phyloP scores from a whole-genome alignment of 1,284 basidiomycete species.

The Peniophora sp. region DNA sequence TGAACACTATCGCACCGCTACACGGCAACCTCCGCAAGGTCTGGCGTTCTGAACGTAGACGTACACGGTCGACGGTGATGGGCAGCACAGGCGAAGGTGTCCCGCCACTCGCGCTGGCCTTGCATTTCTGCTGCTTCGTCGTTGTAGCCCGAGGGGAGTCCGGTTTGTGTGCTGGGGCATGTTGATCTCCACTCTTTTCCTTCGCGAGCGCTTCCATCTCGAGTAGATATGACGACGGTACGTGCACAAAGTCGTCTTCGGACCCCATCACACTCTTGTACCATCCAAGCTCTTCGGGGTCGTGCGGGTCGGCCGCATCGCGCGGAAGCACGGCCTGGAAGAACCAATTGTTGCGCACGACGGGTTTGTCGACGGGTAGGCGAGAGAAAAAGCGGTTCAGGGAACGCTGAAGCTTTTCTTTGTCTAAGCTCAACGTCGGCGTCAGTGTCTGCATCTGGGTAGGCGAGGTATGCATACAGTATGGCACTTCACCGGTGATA shows the following conservation, averaged over 20 bases:
- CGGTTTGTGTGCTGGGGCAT: too few relatives aligned
- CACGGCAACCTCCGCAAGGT: slow-evolving; percentile 60
- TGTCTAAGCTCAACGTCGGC: slow-evolving; percentile 30
- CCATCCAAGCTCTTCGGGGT: slow-evolving; percentile 67
- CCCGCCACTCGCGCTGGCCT: slow-evolving; percentile 5
- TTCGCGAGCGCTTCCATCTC: background rate
- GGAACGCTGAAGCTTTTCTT: slow-evolving; percentile 56
- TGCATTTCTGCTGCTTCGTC: background rate
- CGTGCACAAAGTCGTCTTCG: slow-evolving; percentile 45
- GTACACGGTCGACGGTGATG: slow-evolving; percentile 31
- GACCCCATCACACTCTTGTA: slow-evolving; percentile 52
- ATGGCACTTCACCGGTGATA: slow-evolving; percentile 56
- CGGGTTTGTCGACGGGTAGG: slow-evolving; percentile 58
- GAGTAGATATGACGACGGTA: slow-evolving; percentile 13
- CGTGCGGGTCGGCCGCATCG: slow-evolving; percentile 25
- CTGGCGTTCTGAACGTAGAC: slow-evolving; percentile 65
- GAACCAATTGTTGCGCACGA: slow-evolving; percentile 67
- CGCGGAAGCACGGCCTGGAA: slow-evolving; percentile 42
- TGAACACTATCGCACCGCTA: slow-evolving; percentile 70
- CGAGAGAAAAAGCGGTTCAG: slow-evolving; percentile 67
- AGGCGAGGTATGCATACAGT: slow-evolving; percentile 37
- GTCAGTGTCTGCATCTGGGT: background rate
- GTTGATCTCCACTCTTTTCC: background rate
- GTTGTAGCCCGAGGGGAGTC: too few relatives aligned
- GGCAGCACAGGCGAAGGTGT: slow-evolving; percentile 17